A percentile compares a stretch with the other conserved stretches of the same genome.
These are phyloP conservation scores for Castanea crenata DNA, from an alignment of 306 rosid genomes.

Conservation along the genomic window DNA sequence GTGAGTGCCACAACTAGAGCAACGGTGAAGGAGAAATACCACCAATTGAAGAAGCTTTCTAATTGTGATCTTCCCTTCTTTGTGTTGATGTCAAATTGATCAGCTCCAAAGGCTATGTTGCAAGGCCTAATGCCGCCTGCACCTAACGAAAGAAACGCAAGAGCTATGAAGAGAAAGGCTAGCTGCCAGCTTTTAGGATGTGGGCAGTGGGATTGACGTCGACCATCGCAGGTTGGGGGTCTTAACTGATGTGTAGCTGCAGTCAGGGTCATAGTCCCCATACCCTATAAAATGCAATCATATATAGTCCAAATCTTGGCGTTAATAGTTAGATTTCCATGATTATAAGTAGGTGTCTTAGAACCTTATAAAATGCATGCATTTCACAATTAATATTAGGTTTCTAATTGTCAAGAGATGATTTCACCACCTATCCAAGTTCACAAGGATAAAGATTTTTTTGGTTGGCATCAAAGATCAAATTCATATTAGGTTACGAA, in stretches of 20 bases:
- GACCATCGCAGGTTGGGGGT: slow-evolving; percentile 44
- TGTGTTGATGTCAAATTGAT: slow-evolving; percentile 71
- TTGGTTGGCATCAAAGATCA: too few species aligned
- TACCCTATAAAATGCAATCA: slow-evolving; percentile 49
- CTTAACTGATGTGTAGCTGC: slow-evolving; percentile 55
- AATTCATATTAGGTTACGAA: too few species aligned
- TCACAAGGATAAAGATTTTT: too few species aligned
- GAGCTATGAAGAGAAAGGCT: slow-evolving; percentile 46
- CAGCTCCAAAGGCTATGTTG: slow-evolving; percentile 84
- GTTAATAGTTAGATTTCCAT: background rate
- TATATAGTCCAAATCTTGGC: too few species aligned
- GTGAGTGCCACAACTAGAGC: slow-evolving; percentile 70
- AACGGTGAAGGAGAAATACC: slow-evolving; percentile 79
- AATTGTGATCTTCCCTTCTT: slow-evolving; percentile 59
- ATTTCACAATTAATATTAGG: too few species aligned
- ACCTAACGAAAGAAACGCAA: slow-evolving; percentile 61
- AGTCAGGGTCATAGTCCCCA: slow-evolving; percentile 57
- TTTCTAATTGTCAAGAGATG: too few species aligned
- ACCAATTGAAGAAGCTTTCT: slow-evolving; percentile 82
- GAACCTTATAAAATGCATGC: too few species aligned
- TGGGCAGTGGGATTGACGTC: slow-evolving; percentile 30
- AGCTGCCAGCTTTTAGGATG: slow-evolving; percentile 63
- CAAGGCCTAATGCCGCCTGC: slow-evolving; percentile 90
- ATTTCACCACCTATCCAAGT: too few species aligned
- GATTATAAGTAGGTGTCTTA: too few species aligned